Conservation (phyloP, 1,284 basidiomycete species). For the Malassezia globosa region DNA sequence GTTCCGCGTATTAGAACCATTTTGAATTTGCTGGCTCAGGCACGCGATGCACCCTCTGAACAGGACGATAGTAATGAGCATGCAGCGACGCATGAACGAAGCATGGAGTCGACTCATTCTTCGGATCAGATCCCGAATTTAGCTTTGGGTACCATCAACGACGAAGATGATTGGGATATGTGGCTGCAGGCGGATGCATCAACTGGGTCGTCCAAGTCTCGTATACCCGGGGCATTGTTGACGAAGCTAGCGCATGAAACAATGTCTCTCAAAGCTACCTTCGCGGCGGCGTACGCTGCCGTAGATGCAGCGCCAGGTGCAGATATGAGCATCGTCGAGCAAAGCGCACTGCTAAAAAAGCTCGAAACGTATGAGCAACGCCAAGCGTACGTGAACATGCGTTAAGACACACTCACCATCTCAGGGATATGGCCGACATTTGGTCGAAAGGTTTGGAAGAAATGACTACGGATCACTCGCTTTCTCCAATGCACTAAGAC, state of each 20-base stretch:
- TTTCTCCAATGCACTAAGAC: background rate
- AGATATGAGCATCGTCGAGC: conserved; percentile 6
- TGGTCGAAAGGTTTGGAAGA: background rate
- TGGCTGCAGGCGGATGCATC: conserved; percentile 2
- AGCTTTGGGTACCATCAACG: conserved; percentile 14
- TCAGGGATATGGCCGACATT: background rate
- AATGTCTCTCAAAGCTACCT: background rate
- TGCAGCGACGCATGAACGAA: background rate
- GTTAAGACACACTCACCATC: too few relatives aligned
- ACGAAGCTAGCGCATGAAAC: conserved; percentile 10
- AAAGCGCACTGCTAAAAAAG: background rate
- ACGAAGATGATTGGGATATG: conserved; percentile 13
- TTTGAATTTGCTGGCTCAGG: conserved; percentile 2
- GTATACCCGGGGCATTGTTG: background rate
- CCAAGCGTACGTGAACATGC: conserved; percentile 12
- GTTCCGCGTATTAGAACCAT: conserved; percentile 8
- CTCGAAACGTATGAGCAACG: conserved; percentile 2
- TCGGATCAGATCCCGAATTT: background rate
- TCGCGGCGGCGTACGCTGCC: conserved; percentile 1
- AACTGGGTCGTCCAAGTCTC: background rate
- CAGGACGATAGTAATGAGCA: background rate
- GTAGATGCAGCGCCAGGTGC: conserved; percentile 7
- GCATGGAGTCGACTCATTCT: background rate
- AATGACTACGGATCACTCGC: background rate
- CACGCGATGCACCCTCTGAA: background rate